Evolutionary conservation across 345 rosid genomes (phyloP), one percentile per base, ranked within the genome.

Genomic region (Hevea brasiliensis): DNA sequence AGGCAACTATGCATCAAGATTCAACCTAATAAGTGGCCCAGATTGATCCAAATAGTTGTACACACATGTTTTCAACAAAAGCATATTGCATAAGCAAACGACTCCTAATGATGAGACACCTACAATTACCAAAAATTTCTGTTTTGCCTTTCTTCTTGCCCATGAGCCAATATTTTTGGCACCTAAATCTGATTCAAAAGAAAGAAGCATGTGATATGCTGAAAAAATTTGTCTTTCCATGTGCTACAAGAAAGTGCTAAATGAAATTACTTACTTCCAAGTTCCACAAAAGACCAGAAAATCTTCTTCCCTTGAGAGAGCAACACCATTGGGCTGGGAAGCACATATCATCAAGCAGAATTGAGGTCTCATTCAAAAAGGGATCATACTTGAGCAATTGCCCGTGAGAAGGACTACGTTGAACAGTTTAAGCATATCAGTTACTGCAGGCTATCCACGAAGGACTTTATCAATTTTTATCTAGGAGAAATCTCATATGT

Each of bases 311-410:
- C 35, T 63, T 0, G 89, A 82, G 29, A 86, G 83, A 8, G 87
- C 84, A 55, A 87, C 92, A 0, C 90, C 90, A 23, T 88, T 88
- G 21, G 90, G n/a, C n/a, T n/a, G n/a, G 62, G 27, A 85, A 81
- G 44, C 32, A 50, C 56, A 86, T 68, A 44, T 65, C 72, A 32
- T 83, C 84, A 13, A 88, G 78, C 42, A 88, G 29, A 47, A 88
- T 9, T 0, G 84, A 65, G 3, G 88, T 85, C 53, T 77, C 65
- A 3, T 79, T 74, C 35, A 54, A 70, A 3, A 76, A 71, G 8
- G 90, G 87, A 44, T 88, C 84, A 56, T 76, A 84, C 68, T 81
- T 83, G 71, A 88, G 90, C 51, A 88, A 71, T 80, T 80, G 87
- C 10, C 90, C 92, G 13, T 82, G 68, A 59, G 92, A 87, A 10